phyloP scores from a whole-genome alignment of 2,329 filamentous ascomycete genomes.

The Aureobasidium sp. region DNA sequence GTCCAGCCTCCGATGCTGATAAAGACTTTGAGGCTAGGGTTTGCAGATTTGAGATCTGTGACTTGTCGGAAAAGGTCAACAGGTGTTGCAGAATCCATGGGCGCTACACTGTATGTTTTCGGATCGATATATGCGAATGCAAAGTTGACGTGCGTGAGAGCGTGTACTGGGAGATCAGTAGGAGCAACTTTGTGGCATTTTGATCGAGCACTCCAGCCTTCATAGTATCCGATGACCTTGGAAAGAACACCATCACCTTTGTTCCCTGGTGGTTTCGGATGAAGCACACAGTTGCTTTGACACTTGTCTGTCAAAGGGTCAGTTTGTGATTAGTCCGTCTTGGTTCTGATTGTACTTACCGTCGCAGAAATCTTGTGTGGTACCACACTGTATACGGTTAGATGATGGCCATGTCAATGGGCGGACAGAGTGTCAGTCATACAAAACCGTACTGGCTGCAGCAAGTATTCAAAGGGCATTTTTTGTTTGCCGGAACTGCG shows the following conservation, averaged over 20 bases:
- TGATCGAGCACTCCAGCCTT: neutral
- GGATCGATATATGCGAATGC: conserved; percentile 40
- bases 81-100: conserved; percentile 22
- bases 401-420: no score
- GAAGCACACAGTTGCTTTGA: neutral
- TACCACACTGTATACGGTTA: neutral
- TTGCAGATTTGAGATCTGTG: conserved; percentile 28
- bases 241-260: neutral
- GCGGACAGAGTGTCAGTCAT: no score
- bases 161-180: neutral
- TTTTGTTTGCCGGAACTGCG: neutral
- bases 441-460: conserved; percentile 8
- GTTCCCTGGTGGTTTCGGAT: neutral
- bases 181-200: neutral
- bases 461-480: conserved; percentile 12
- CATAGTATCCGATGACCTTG: conserved; percentile 12
- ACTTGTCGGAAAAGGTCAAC: neutral
- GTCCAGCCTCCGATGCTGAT: conserved; percentile 39
- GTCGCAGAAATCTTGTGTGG: conserved; percentile 1
- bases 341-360: neutral
- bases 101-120: conserved; percentile 19
- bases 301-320: neutral
- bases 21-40: conserved; percentile 27
- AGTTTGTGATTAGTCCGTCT: no score
- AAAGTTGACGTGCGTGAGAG: conserved; percentile 26